Evolutionary conservation across 441 rosid genomes (phyloP).

Genomic region (Biscutella laevigata): DNA sequence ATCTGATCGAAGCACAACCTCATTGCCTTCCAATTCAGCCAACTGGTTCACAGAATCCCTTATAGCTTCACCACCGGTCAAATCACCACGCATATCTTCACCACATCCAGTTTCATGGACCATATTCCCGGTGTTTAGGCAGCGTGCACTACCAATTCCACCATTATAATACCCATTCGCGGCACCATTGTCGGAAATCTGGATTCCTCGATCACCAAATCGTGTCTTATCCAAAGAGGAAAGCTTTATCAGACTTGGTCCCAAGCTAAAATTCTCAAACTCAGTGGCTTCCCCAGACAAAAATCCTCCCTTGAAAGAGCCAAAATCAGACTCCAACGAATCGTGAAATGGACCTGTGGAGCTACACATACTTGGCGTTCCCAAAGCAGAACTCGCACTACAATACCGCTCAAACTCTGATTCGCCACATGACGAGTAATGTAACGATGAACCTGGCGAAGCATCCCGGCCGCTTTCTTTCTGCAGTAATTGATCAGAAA

Average conservation of each 20-base stretch:
- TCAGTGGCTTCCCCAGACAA: conserved; percentile 31
- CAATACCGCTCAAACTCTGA: conserved; percentile 74
- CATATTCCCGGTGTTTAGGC: background rate
- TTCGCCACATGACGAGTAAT: conserved; percentile 76
- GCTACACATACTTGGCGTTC: conserved; percentile 66
- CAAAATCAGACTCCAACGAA: conserved; percentile 51
- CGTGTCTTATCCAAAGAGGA: conserved; percentile 21
- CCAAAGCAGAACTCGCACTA: conserved; percentile 77
- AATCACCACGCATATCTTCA: conserved; percentile 11
- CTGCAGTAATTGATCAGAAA: conserved; percentile 22
- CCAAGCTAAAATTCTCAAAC: conserved; percentile 56
- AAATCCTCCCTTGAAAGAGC: conserved; percentile 33
- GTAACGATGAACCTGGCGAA: conserved; percentile 47
- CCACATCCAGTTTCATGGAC: conserved; percentile 14
- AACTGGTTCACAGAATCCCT: conserved; percentile 15
- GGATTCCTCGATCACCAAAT: conserved; percentile 22
- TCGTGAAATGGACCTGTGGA: conserved; percentile 51
- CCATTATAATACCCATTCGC: conserved; percentile 4
- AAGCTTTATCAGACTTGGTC: conserved; percentile 28
- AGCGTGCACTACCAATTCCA: background rate
- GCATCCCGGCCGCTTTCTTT: conserved; percentile 36
- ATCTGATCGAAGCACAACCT: conserved; percentile 20
- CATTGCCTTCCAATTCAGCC: conserved; percentile 14
- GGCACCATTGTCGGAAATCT: conserved; percentile 14
- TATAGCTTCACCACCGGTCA: conserved; percentile 14